These are phyloP conservation scores for Thymus mandschuricus DNA, from an alignment of 257 asterid genomes.

Conservation along the genomic window DNA sequence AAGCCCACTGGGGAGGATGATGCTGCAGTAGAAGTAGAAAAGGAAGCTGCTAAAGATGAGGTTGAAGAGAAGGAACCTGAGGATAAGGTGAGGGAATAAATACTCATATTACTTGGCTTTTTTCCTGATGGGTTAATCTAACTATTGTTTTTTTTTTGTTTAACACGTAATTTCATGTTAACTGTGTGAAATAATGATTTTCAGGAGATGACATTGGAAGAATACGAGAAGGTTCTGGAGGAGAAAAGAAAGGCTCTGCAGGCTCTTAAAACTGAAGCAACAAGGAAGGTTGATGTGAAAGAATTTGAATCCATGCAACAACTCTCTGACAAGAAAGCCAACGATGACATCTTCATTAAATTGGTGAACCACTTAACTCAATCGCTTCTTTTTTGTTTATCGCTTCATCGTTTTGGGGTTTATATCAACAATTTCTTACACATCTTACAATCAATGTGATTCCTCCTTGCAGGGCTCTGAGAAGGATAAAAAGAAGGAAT, in stretches of 20 bases:
- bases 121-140: no score
- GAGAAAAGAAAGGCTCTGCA: conserved; percentile 79
- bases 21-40: conserved; percentile 50
- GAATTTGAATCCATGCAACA: conserved; percentile 81
- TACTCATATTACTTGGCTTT: neutral
- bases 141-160: no score
- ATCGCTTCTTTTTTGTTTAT: neutral
- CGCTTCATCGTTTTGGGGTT: neutral
- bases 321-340: conserved; percentile 72
- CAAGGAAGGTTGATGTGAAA: conserved; percentile 74
- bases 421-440: neutral
- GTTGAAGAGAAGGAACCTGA: conserved; percentile 78
- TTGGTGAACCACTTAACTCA: conserved; percentile 53
- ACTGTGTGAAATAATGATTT: conserved; percentile 8
- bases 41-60: conserved; percentile 58
- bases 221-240: conserved; percentile 80
- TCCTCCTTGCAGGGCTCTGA: conserved; percentile 57
- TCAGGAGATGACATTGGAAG: conserved; percentile 95
- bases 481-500: conserved; percentile 78
- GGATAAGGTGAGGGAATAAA: conserved; percentile 55
- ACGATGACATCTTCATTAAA: conserved; percentile 70
- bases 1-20: conserved; percentile 58
- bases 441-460: neutral
- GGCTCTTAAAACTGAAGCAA: conserved; percentile 63
- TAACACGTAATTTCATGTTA: neutral